Conservation (phyloP, 306 rosid species). For the Vicia sativa region DNA sequence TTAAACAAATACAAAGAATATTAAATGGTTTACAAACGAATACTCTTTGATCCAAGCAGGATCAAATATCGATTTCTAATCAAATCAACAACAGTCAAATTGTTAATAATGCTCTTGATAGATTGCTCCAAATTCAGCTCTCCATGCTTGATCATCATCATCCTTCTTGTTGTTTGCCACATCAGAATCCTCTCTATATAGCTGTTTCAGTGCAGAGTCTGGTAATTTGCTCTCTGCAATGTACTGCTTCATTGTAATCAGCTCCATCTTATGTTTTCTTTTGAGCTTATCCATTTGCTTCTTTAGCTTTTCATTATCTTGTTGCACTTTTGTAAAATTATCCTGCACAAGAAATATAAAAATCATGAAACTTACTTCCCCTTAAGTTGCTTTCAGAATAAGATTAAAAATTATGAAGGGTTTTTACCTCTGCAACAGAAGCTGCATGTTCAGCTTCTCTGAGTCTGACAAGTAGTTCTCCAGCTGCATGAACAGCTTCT, state of each 20-base stretch:
- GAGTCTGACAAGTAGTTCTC: constrained; percentile 91
- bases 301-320: constrained; percentile 75
- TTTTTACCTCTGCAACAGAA: constrained; percentile 75
- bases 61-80: constrained; percentile 27
- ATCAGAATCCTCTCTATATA: constrained; percentile 62
- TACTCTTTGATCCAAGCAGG: constrained; percentile 49
- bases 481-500: constrained; percentile 99
- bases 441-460: constrained; percentile 90
- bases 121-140: constrained; percentile 95
- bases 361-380: constrained; percentile 5
- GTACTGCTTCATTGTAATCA: constrained; percentile 89
- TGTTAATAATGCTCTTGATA: constrained; percentile 85
- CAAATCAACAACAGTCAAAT: constrained; percentile 15
- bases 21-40: constrained; percentile 21
- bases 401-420: background rate
- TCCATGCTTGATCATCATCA: constrained; percentile 91
- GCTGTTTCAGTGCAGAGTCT: constrained; percentile 75
- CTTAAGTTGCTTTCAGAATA: background rate
- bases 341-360: constrained; percentile 56
- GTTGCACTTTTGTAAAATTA: constrained; percentile 53
- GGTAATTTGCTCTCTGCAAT: constrained; percentile 89
- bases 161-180: constrained; percentile 52
- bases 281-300: constrained; percentile 88
- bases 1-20: constrained; percentile 30
- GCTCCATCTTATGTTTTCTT: constrained; percentile 93